Percentiles rank a stretch among this genome's conserved stretches.
phyloP scores from a whole-genome alignment of 164 flowering plant genomes.

The Annona cherimola region DNA sequence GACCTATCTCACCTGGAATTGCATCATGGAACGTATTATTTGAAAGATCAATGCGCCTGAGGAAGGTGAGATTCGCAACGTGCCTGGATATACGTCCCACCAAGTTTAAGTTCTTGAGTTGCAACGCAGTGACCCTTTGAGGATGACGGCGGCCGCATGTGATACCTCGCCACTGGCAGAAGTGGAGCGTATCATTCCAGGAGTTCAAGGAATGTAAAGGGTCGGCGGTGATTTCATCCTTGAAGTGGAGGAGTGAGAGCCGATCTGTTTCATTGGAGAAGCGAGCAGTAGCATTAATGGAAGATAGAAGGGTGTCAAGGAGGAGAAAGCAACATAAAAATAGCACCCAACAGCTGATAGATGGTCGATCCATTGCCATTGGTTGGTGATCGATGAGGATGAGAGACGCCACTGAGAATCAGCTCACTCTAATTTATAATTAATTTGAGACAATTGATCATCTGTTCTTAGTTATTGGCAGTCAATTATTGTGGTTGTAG shows the following conservation, averaged over 20 bases:
- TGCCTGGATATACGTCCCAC: not conserved
- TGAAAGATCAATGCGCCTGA: not conserved
- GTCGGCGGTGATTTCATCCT: not conserved
- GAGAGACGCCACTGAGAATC: no score
- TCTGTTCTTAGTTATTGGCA: no score
- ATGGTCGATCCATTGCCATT: no score
- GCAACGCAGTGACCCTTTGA: constrained; percentile 6
- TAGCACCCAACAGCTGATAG: no score
- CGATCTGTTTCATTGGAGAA: constrained; percentile 6
- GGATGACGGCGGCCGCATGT: not conserved
- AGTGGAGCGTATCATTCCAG: constrained; percentile 3
- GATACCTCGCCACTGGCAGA: constrained; percentile 8
- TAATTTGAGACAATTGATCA: no score
- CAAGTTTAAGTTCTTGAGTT: not conserved
- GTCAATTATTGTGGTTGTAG: no score
- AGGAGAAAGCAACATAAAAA: no score
- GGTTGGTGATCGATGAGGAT: no score
- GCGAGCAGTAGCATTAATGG: not conserved
- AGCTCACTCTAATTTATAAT: no score
- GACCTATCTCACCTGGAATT: constrained; percentile 11
- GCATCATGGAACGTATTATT: constrained; percentile 5
- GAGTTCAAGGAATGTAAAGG: not conserved
- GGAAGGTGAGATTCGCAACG: constrained; percentile 14
- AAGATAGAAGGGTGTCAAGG: not conserved
- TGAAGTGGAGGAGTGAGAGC: not conserved